Base-by-base conservation (phyloP, 371 early-diverging fungal species). In the Blakeslea trispora region DNA sequence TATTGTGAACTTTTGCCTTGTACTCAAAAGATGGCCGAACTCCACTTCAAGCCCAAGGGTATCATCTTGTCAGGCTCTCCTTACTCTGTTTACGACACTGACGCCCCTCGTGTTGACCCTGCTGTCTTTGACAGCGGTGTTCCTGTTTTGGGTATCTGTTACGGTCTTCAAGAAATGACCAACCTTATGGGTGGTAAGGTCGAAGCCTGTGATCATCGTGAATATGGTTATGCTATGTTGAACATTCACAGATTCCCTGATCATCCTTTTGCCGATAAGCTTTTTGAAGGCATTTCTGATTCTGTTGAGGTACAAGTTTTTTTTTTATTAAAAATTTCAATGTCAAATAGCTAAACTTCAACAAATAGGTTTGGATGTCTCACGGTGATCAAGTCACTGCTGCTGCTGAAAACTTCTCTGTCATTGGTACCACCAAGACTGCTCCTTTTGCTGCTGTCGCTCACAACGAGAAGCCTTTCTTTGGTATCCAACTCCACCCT, bases 1-100 rank as follows among this genome's bases (percentile, higher is more conserved):
- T 98, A 98, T 85, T 97, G 96, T 83, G 98, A 98, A 82, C 85
- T 98, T 57, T 80, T 92, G 55, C 95, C 96, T 48, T 97, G 98
- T 85, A 98, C 95, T 58, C 88, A 91, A 77, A 93, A 93, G 86
- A 84, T 96, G 68, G 72, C 88, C 23, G 96, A 95, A 52, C 78
- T 96, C 59, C 83, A 88, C 71, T 96, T 95, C 83, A 91, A 91
- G 81, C 98, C 96, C 58, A 95, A 91, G 72, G 96, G 95, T 88
- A 74, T 98, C 58, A 93, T 98, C 55, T 85, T 98, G 40, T 96
- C 96, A 42, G 98, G 98, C 52, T 88, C 92, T 61, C 98, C 98
- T 49, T 95, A 93, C 84, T 96, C 97, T 31, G 96, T 96, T 48
- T 94, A 93, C 72, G 97, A 95, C 59, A 74, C 81, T 14, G 98